Evolutionary conservation across 352 stramenopile species (phyloP), one percentile per base, ranked within the genome.

Genomic region (Thraustochytrium sp.): DNA sequence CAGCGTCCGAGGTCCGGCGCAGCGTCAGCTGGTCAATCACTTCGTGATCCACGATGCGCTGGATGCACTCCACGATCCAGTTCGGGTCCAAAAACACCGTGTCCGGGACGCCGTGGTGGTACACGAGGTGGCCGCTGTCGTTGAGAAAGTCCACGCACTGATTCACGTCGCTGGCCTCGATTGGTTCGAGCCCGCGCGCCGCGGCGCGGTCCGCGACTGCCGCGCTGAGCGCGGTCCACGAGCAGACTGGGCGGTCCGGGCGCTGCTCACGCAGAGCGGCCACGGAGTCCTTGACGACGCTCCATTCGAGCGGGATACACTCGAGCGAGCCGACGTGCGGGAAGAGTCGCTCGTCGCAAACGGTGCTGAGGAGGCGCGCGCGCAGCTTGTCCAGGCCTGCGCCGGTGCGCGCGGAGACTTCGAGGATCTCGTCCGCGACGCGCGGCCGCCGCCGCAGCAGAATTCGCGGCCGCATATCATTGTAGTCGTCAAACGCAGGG

Each of bases 21-120:
- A 11, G 42, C 31, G 21, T 75, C 34, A 44, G 46, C 34, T 64
- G 34, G 9, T 80, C 36, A 34, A 64, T 51, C 29, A 44, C 11
- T 2, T 80, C 8, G 31, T 80, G 44, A 26, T 80, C 68, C 21
- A 80, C 68, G 26, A 80, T 51, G 18, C 68, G 68, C 38, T 80
- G 76, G 18, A 80, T 80, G 68, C 68, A 80, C 11, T 80, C 29
- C 5, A 80, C 68, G 38, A 80, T 80, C 46, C 51, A 80, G 18
- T 80, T 72, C 23, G 68, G 40, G 49, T 72, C 26, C 0, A 80
- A 31, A 21, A 80, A 63, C 3, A 80, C 34, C 68, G 63, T 61
- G 53, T 64, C 40, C 8, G 26, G 5, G 5, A 53, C 40, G 2
- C 44, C 46, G 51, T 44, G 68, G 49, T 80, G 76, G n/a, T 65